Conservation (phyloP, 164 flowering plant genomes). For the Litsea cubeba region DNA sequence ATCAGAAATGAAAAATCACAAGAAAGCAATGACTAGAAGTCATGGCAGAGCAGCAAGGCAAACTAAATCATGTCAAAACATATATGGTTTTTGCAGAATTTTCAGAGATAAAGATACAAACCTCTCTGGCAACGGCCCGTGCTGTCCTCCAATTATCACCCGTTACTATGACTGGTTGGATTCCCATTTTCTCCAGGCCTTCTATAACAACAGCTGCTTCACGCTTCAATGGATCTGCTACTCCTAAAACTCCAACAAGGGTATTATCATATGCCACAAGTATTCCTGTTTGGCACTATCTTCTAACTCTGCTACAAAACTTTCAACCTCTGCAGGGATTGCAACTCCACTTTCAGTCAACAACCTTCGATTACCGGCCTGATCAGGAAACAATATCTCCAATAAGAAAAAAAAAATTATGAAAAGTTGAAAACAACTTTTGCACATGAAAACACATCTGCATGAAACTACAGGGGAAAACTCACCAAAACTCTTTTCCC, state of each 20-base stretch:
- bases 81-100: neutral
- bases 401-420: slow-evolving; percentile 6
- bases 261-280: slow-evolving; percentile 60
- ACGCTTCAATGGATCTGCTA: slow-evolving; percentile 90
- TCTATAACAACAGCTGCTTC: slow-evolving; percentile 92
- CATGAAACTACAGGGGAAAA: neutral
- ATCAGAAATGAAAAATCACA: too few species aligned
- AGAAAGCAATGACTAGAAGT: too few species aligned
- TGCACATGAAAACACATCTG: neutral
- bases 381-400: slow-evolving; percentile 17
- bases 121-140: slow-evolving; percentile 92
- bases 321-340: slow-evolving; percentile 55
- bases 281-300: slow-evolving; percentile 88
- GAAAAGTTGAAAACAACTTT: neutral
- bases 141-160: slow-evolving; percentile 99
- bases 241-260: slow-evolving; percentile 74
- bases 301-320: slow-evolving; percentile 72
- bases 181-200: slow-evolving; percentile 86
- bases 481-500: slow-evolving; percentile 75
- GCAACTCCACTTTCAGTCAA: slow-evolving; percentile 61
- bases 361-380: slow-evolving; percentile 92
- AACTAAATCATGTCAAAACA: neutral
- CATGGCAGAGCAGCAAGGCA: too few species aligned
- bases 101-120: slow-evolving; percentile 17
- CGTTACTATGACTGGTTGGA: slow-evolving; percentile 89